Percentiles rank a stretch among this genome's conserved stretches.
phyloP scores from a whole-genome alignment of 2,329 filamentous ascomycete species.

The Fusarium sororula region DNA sequence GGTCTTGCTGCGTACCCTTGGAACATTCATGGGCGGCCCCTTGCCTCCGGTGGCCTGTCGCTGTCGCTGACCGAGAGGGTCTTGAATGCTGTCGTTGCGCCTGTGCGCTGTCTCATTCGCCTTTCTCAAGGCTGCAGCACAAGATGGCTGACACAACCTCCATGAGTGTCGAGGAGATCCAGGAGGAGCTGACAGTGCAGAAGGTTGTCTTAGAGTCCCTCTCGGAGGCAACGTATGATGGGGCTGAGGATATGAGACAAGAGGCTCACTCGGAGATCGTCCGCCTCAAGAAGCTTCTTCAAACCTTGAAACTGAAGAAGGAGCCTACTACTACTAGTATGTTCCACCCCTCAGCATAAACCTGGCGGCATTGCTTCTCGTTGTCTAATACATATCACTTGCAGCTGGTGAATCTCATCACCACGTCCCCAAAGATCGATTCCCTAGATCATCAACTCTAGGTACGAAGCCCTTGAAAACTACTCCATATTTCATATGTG shows the following conservation, averaged over 20 bases:
- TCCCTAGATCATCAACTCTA: slow-evolving; percentile 5
- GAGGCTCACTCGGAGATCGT: slow-evolving; percentile 42
- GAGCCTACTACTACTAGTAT: background rate
- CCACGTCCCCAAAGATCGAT: background rate
- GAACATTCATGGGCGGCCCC: slow-evolving; percentile 18
- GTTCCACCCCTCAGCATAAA: background rate
- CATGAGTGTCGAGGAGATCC: slow-evolving; percentile 43
- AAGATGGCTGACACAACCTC: slow-evolving; percentile 29
- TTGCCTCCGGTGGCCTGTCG: slow-evolving; percentile 13
- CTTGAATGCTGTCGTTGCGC: slow-evolving; percentile 24
- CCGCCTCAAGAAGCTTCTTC: slow-evolving; percentile 46
- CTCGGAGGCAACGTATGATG: slow-evolving; percentile 37
- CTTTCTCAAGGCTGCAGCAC: slow-evolving; percentile 6
- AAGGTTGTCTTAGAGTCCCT: slow-evolving; percentile 56
- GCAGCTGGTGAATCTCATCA: background rate
- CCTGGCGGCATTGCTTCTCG: background rate
- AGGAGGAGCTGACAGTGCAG: slow-evolving; percentile 55
- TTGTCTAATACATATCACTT: background rate
- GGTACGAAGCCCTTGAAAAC: slow-evolving; percentile 11
- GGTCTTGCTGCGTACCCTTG: slow-evolving; percentile 3
- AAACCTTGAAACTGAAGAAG: slow-evolving; percentile 12
- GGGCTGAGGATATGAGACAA: slow-evolving; percentile 44
- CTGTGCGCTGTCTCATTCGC: slow-evolving; percentile 27
- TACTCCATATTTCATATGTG: background rate
- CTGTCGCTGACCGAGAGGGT: slow-evolving; percentile 22